Conservation (phyloP, 257 asterid genomes). For the Solanum virginianum region DNA sequence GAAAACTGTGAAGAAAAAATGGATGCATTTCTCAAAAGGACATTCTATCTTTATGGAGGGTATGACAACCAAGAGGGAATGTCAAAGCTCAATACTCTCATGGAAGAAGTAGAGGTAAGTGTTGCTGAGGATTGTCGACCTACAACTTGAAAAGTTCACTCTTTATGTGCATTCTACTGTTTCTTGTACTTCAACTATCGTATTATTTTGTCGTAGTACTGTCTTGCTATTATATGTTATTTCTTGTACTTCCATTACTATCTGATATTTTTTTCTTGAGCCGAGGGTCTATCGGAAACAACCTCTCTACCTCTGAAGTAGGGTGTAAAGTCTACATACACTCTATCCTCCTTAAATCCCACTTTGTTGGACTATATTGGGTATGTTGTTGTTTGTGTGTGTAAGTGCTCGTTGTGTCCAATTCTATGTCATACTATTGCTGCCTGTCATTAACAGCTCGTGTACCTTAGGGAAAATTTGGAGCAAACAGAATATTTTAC, state of each 20-base stretch:
- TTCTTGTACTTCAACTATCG: neutral
- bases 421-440: neutral
- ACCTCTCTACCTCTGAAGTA: neutral
- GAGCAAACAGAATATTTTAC: constrained; percentile 42
- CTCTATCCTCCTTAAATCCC: neutral
- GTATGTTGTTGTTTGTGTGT: neutral
- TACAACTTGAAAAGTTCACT: neutral
- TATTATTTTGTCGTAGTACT: neutral
- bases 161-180: neutral
- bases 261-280: neutral
- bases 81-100: constrained; percentile 26
- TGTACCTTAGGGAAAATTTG: constrained; percentile 21
- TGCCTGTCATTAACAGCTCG: constrained; percentile 6
- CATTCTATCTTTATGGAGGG: constrained; percentile 30
- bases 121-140: neutral
- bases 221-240: neutral
- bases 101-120: constrained; percentile 38
- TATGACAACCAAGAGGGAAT: constrained; percentile 36
- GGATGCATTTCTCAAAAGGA: constrained; percentile 31
- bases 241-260: neutral
- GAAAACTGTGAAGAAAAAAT: constrained; percentile 29
- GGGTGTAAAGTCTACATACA: neutral
- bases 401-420: neutral
- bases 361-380: neutral
- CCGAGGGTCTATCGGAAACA: neutral